Evolutionary conservation across 768 basidiomycete species (phyloP), one percentile per base, ranked within the genome.

Genomic region (Candolleomyces eurysporus): DNA sequence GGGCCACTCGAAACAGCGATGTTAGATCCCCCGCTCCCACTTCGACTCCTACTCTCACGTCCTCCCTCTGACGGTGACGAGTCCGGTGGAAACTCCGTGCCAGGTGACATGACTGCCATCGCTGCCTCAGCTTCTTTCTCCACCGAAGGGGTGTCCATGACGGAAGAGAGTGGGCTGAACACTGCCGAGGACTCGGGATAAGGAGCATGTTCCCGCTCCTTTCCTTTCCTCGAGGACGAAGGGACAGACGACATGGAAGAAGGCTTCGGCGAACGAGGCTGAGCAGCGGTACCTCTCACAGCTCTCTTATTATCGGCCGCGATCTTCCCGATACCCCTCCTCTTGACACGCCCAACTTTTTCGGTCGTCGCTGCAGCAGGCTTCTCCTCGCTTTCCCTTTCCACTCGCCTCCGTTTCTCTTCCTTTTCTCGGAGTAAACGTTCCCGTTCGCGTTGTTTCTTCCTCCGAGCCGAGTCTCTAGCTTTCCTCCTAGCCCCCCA

Each of bases 401-500:
- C 52, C 21, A 31, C 32, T 54, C 11, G 52, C 52, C 5, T 54
- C 32, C 30, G 21, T 22, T 14, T 22, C 21, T 51, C 49, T 51
- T 30, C 49, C 49, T 32, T 51, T 32, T 31, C 39, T 40, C 32
- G n/a, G 14, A 19, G 16, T 19, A n/a, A 31, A 17, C 43, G 45
- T 22, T 17, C 46, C 36, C 32, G 10, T 6, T 36, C 32, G 2
- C 58, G 26, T n/a, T 40, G 19, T 21, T 39, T 21, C 22, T 48
- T 61, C 43, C 16, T 22, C 53, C 32, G 40, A 30, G 46, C 54
- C 8, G 17, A 21, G 13, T 45, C 48, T 26, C 54, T 31, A 19
- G 32, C 31, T 46, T 57, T 54, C 60, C 16, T 32, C 60, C 61
- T 17, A 4, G 49, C 36, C 11, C 42, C 55, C 46, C 19, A 50